phyloP scores from a whole-genome alignment of 768 basidiomycete genomes.

The Tricholoma bakamatsutake region DNA sequence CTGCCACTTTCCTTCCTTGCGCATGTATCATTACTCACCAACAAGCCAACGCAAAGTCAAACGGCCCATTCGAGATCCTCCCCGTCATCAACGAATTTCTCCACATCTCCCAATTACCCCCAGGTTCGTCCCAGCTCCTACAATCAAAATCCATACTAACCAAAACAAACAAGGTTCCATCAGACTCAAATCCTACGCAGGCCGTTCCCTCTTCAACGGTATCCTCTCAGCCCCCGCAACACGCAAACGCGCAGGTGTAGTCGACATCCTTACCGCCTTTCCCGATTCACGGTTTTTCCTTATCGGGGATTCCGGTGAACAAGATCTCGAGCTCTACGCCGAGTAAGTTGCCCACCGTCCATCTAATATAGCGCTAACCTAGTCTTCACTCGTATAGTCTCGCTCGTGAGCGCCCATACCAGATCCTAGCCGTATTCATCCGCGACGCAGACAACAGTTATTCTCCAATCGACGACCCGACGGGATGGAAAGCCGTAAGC shows the following conservation, averaged over 20 bases:
- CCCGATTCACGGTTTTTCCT: slow-evolving; percentile 73
- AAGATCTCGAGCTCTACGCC: slow-evolving; percentile 89
- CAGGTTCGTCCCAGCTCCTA: slow-evolving; percentile 29
- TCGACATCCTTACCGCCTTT: slow-evolving; percentile 75
- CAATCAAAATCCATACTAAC: background rate
- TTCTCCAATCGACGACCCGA: slow-evolving; percentile 56
- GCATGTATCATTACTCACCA: background rate
- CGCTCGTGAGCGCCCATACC: slow-evolving; percentile 60
- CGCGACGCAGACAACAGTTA: slow-evolving; percentile 54
- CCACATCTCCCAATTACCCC: slow-evolving; percentile 58
- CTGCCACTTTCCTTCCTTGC: slow-evolving; percentile 12
- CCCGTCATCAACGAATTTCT: slow-evolving; percentile 78
- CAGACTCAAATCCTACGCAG: slow-evolving; percentile 80
- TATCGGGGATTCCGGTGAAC: slow-evolving; percentile 91
- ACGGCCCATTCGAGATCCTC: slow-evolving; percentile 81
- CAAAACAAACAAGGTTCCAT: slow-evolving; percentile 51
- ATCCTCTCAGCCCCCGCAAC: slow-evolving; percentile 77
- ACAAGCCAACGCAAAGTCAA: slow-evolving; percentile 42
- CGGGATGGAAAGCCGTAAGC: slow-evolving; percentile 38
- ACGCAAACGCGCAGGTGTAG: slow-evolving; percentile 75
- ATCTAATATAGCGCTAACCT: background rate
- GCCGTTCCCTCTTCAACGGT: slow-evolving; percentile 76
- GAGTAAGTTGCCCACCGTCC: slow-evolving; percentile 30
- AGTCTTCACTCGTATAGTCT: slow-evolving; percentile 27
- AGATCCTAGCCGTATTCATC: slow-evolving; percentile 78